phyloP scores from a whole-genome alignment of 371 early-diverging fungal genomes.

The Zancudomyces culisetae region DNA sequence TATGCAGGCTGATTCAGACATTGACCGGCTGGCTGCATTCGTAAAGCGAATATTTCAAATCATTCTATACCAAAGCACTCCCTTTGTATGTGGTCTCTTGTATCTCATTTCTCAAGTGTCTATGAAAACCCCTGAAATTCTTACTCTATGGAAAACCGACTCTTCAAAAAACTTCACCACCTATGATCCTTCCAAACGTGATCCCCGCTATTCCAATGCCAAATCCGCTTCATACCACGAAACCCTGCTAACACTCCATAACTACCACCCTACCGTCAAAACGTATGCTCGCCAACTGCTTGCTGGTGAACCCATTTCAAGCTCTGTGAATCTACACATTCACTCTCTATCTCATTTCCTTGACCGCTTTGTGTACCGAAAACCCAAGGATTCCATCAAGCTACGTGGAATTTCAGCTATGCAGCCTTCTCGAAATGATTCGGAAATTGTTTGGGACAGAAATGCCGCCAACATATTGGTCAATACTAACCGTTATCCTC shows the following conservation, averaged over 20 bases:
- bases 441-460: neutral
- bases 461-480: neutral
- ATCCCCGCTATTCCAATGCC: constrained; percentile 68
- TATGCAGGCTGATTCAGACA: constrained; percentile 48
- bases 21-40: constrained; percentile 58
- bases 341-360: constrained; percentile 84
- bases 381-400: constrained; percentile 40
- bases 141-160: constrained; percentile 1
- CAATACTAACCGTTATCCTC: neutral
- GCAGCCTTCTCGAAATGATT: constrained; percentile 26
- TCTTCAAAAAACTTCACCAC: neutral
- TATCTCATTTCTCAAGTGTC: constrained; percentile 62
- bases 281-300: constrained; percentile 58
- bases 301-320: constrained; percentile 39
- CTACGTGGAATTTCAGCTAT: constrained; percentile 29
- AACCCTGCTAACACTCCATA: constrained; percentile 48
- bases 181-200: constrained; percentile 75
- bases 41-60: constrained; percentile 76
- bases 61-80: constrained; percentile 50
- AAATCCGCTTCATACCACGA: constrained; percentile 78
- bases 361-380: constrained; percentile 87
- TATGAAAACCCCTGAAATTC: neutral
- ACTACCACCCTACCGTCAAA: constrained; percentile 83
- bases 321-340: constrained; percentile 65
- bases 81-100: constrained; percentile 69